Conservation (phyloP, 306 rosid genomes). For the Citrullus amarus region DNA sequence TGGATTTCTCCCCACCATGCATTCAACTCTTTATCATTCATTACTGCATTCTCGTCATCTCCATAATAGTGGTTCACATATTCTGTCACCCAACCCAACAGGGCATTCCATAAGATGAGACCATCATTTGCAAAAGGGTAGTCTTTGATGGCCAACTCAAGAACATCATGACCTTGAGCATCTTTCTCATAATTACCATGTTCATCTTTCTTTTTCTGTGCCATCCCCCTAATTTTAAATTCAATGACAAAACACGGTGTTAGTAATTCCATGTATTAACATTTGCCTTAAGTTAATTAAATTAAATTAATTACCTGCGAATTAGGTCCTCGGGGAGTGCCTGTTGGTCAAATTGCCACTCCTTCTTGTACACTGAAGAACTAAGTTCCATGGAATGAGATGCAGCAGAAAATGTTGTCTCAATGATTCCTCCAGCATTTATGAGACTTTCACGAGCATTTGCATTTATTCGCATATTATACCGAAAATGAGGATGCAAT, state of each 20-base stretch:
- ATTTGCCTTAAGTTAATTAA: too few species aligned
- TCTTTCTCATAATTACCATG: conserved; percentile 2
- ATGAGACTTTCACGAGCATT: conserved; percentile 51
- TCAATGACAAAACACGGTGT: too few species aligned
- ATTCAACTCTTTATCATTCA: conserved; percentile 43
- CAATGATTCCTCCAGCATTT: conserved; percentile 52
- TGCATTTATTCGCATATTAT: conserved; percentile 70
- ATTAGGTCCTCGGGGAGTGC: conserved; percentile 65
- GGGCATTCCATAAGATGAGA: conserved; percentile 39
- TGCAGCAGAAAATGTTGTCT: conserved; percentile 29
- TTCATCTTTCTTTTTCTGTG: conserved; percentile 30
- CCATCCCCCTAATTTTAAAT: conserved; percentile 37
- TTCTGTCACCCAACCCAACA: conserved; percentile 53
- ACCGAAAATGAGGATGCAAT: conserved; percentile 76
- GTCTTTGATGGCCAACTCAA: conserved; percentile 45
- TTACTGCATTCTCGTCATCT: conserved; percentile 16
- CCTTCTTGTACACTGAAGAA: conserved; percentile 38
- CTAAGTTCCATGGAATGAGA: conserved; percentile 36
- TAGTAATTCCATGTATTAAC: too few species aligned
- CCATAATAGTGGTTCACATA: conserved; percentile 50
- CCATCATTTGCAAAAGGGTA: conserved; percentile 78
- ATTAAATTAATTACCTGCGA: conserved; percentile 24
- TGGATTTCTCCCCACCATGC: conserved; percentile 72
- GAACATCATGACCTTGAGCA: conserved; percentile 41
- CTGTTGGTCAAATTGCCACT: conserved; percentile 50